Percentiles rank a stretch among this genome's conserved stretches.
Conservation (phyloP, 352 stramenopile species). For the Pilasporangium apinafurcum region DNA sequence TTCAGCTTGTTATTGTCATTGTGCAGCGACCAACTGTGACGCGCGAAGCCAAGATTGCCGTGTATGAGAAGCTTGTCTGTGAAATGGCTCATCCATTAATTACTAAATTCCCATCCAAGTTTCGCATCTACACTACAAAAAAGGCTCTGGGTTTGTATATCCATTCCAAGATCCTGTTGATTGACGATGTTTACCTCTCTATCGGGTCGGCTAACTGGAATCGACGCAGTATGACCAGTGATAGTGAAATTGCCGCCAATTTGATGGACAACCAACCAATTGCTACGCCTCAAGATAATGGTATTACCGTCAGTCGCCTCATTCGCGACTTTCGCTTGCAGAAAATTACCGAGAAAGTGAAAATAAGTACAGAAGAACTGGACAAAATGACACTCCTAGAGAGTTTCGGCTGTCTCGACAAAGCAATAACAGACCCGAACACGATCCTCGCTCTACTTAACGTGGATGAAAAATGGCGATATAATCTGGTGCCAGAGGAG, state of each 20-base stretch:
- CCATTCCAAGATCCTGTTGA: slow-evolving; percentile 70
- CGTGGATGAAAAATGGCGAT: slow-evolving; percentile 19
- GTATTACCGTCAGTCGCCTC: slow-evolving; percentile 33
- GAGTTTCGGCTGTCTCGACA: slow-evolving; percentile 22
- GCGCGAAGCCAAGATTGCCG: slow-evolving; percentile 21
- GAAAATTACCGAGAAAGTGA: slow-evolving; percentile 46
- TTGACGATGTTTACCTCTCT: slow-evolving; percentile 83
- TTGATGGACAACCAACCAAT: slow-evolving; percentile 26
- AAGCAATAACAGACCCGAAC: slow-evolving; percentile 4
- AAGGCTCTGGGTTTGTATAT: slow-evolving; percentile 53
- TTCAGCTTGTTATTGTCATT: slow-evolving; percentile 48
- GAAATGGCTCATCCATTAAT: slow-evolving; percentile 52
- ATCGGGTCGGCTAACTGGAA: slow-evolving; percentile 91
- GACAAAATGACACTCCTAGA: slow-evolving; percentile 10
- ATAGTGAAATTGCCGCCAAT: slow-evolving; percentile 55
- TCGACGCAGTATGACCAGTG: slow-evolving; percentile 75
- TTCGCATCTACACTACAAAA: slow-evolving; percentile 54
- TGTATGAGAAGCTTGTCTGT: slow-evolving; percentile 62
- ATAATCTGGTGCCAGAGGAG: slow-evolving; percentile 23
- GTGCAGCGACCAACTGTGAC: slow-evolving; percentile 27
- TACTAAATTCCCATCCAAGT: slow-evolving; percentile 40
- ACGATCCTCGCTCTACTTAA: slow-evolving; percentile 29
- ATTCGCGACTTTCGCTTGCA: slow-evolving; percentile 39
- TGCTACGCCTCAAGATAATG: slow-evolving; percentile 4
- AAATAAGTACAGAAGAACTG: slow-evolving; percentile 9